Percentiles rank a stretch among this genome's conserved stretches.
Evolutionary conservation across 257 asterid species (phyloP).

Genomic region (Phtheirospermum japonicum): DNA sequence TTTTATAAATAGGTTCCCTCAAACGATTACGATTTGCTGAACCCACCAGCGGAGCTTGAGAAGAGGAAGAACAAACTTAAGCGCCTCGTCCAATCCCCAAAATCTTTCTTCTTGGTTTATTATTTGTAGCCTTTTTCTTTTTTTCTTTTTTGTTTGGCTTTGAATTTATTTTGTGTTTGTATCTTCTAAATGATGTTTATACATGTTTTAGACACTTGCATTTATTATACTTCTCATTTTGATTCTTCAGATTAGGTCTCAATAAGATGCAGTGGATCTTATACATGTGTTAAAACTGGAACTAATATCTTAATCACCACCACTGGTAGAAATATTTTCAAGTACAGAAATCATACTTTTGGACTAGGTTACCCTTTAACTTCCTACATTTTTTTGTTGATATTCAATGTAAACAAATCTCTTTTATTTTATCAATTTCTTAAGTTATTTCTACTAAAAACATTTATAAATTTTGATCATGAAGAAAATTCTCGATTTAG

Average conservation of each 20-base stretch:
- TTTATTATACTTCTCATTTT: background rate
- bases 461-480: background rate
- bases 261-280: background rate
- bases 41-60: no score
- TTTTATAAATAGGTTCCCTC: no score
- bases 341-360: background rate
- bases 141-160: no score
- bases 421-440: no score
- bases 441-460: no score
- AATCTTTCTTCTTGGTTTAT: no score
- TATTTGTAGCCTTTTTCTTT: no score
- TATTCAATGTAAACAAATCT: no score
- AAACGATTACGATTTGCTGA: no score
- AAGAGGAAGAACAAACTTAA: no score
- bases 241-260: background rate
- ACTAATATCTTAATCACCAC: background rate
- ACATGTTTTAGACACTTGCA: conserved; percentile 1
- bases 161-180: no score
- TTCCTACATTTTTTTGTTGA: background rate
- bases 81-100: no score
- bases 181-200: background rate
- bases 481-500: background rate
- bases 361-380: background rate
- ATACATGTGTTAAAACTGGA: background rate
- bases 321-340: background rate